Conservation (phyloP, 2,329 filamentous ascomycete genomes). For the Botrytis medusae region DNA sequence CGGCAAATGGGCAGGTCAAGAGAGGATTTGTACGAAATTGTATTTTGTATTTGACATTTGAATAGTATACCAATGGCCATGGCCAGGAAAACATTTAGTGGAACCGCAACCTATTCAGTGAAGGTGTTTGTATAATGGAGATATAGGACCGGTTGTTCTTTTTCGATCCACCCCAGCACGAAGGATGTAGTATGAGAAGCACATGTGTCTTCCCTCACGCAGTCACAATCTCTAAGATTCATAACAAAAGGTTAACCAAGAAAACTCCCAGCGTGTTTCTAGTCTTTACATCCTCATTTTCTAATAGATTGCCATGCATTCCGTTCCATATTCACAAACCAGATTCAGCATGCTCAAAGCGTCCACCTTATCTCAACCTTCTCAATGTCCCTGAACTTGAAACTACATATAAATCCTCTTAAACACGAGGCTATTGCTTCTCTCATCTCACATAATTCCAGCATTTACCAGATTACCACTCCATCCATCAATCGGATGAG, state of each 20-base stretch:
- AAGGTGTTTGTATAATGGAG: neutral
- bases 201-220: neutral
- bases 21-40: neutral
- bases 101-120: neutral
- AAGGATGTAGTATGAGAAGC: neutral
- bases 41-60: neutral
- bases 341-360: too few relatives aligned
- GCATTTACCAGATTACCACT: neutral
- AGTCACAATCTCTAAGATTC: too few relatives aligned
- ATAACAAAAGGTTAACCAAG: too few relatives aligned
- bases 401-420: too few relatives aligned
- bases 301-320: too few relatives aligned
- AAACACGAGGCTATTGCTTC: too few relatives aligned
- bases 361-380: too few relatives aligned
- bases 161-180: neutral
- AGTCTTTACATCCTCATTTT: too few relatives aligned
- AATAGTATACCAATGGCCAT: neutral
- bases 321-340: too few relatives aligned
- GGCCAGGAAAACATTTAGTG: neutral
- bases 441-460: neutral
- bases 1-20: neutral
- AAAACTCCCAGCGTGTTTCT: too few relatives aligned
- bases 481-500: neutral
- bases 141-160: neutral
- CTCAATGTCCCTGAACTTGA: too few relatives aligned